These are phyloP conservation scores for Auricularia sp. DNA, from an alignment of 768 basidiomycete genomes.

Conservation along the genomic window DNA sequence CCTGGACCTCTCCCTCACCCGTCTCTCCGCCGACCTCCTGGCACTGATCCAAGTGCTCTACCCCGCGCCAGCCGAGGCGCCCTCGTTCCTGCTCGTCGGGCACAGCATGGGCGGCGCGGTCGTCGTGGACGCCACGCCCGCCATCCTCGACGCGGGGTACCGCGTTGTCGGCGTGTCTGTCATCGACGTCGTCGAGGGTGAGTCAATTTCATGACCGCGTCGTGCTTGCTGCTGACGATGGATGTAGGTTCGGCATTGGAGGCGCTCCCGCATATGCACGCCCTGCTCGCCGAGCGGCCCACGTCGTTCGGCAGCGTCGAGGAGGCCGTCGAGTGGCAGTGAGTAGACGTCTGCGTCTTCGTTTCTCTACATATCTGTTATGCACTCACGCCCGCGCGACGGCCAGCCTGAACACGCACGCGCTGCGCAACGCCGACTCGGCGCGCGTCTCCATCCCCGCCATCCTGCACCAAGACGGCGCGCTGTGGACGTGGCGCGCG, in stretches of 20 bases:
- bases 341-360: slow-evolving; percentile 27
- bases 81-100: slow-evolving; percentile 74
- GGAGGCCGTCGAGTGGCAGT: slow-evolving; percentile 95
- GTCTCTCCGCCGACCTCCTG: slow-evolving; percentile 66
- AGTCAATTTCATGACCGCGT: background rate
- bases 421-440: slow-evolving; percentile 71
- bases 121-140: slow-evolving; percentile 57
- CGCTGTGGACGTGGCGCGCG: slow-evolving; percentile 56
- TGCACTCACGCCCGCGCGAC: background rate
- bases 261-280: slow-evolving; percentile 86
- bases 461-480: slow-evolving; percentile 33
- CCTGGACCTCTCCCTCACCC: slow-evolving; percentile 60
- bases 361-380: no score
- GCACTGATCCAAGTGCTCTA: slow-evolving; percentile 60
- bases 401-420: slow-evolving; percentile 62
- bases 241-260: slow-evolving; percentile 78
- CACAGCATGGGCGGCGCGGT: slow-evolving; percentile 98
- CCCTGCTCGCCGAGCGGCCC: slow-evolving; percentile 74
- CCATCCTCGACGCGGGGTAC: slow-evolving; percentile 57
- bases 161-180: slow-evolving; percentile 68
- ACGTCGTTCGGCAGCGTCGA: slow-evolving; percentile 75
- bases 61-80: slow-evolving; percentile 49
- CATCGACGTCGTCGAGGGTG: slow-evolving; percentile 85
- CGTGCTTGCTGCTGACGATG: background rate
- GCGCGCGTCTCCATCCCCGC: slow-evolving; percentile 85